phyloP scores from a whole-genome alignment of 352 stramenopile genomes.

The Phytophthora boehmeriae region DNA sequence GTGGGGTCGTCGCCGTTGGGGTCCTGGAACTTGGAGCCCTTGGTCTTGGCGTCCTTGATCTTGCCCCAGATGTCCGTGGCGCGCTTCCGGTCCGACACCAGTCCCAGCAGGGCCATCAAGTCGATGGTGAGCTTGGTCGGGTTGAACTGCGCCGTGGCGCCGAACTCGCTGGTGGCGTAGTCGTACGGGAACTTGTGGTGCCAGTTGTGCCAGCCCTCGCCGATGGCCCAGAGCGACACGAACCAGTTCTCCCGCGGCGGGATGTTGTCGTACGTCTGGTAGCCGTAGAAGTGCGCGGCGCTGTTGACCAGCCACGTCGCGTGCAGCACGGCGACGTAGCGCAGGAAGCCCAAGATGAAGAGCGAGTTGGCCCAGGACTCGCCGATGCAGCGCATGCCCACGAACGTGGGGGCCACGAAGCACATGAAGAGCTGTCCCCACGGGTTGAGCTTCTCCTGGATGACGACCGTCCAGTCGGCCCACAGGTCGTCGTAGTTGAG shows the following conservation, averaged over 20 bases:
- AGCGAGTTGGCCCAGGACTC: constrained; percentile 97
- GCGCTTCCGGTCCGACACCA: constrained; percentile 95
- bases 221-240: constrained; percentile 94
- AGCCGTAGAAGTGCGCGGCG: constrained; percentile 97
- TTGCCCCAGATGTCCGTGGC: constrained; percentile 94
- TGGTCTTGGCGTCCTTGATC: constrained; percentile 70
- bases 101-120: constrained; percentile 86
- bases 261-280: constrained; percentile 97
- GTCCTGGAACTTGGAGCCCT: constrained; percentile 51
- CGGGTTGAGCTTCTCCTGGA: constrained; percentile 97
- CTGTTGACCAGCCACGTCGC: constrained; percentile 99
- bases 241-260: constrained; percentile 98
- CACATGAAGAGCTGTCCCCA: constrained; percentile 99
- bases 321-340: constrained; percentile 96
- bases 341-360: constrained; percentile 94
- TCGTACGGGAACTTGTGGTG: constrained; percentile 99
- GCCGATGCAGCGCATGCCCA: constrained; percentile 85
- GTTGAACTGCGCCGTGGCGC: constrained; percentile 96
- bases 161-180: constrained; percentile 98
- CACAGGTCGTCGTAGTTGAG: constrained; percentile 98
- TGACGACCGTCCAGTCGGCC: constrained; percentile 94
- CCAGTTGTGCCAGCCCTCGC: constrained; percentile 99
- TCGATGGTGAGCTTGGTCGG: constrained; percentile 98
- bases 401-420: constrained; percentile 95
- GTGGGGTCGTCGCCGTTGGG: constrained; percentile 60